phyloP scores from a whole-genome alignment of 257 asterid species.

The Salvia splendens region DNA sequence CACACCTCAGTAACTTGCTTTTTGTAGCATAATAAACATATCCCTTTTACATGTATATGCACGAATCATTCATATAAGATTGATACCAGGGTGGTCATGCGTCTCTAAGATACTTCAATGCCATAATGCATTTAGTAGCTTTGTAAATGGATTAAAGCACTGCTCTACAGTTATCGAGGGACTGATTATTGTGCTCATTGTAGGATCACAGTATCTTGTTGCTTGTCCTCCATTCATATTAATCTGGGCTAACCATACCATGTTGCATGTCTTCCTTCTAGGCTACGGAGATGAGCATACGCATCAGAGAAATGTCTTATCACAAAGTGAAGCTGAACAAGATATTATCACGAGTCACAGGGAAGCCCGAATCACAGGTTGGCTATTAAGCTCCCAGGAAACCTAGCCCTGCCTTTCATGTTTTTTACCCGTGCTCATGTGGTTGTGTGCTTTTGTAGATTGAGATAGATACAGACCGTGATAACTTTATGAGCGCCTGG shows the following conservation, averaged over 20 bases:
- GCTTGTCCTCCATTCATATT: background rate
- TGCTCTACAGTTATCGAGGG: background rate
- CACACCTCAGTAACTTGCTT: background rate
- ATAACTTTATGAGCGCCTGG: slow-evolving; percentile 91
- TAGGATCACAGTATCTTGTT: no score
- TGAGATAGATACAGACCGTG: slow-evolving; percentile 77
- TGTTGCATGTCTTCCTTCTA: slow-evolving; percentile 34
- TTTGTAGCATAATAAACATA: background rate
- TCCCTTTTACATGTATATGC: background rate
- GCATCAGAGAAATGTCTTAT: slow-evolving; percentile 80
- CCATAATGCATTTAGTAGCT: background rate
- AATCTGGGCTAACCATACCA: slow-evolving; percentile 8
- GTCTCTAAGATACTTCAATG: slow-evolving; percentile 1
- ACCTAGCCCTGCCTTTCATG: background rate
- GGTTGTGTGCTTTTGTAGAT: slow-evolving; percentile 43
- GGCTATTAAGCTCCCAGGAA: slow-evolving; percentile 6
- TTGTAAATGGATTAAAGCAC: background rate
- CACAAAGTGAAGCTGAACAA: slow-evolving; percentile 79
- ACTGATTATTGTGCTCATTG: no score
- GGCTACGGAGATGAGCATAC: slow-evolving; percentile 86
- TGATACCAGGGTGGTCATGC: background rate
- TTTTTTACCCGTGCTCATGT: background rate
- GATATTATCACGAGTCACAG: slow-evolving; percentile 80
- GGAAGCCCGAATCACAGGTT: slow-evolving; percentile 86
- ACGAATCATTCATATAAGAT: slow-evolving; percentile 7